Percentiles rank a stretch among this genome's conserved stretches.
Conservation (phyloP, 148 eudicot genomes). For the Rhododendron molle region DNA sequence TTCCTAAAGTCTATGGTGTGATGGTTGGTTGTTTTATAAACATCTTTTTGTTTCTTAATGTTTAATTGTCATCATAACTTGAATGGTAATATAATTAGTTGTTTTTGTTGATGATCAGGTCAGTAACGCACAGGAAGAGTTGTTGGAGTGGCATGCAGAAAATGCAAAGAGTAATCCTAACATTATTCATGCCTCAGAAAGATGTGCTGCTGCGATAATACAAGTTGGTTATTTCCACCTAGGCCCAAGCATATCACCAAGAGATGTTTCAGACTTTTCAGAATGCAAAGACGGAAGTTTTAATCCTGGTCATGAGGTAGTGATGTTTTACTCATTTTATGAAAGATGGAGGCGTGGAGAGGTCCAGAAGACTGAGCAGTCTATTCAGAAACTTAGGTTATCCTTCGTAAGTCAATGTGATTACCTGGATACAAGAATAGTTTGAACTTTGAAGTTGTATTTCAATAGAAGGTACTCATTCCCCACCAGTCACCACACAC, state of each 20-base stretch:
- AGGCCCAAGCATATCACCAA: not conserved
- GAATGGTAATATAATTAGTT: not conserved
- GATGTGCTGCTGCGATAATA: constrained; percentile 4
- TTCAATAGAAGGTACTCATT: not conserved
- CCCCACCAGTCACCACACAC: not conserved
- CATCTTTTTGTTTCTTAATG: not conserved
- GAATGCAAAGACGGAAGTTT: not conserved
- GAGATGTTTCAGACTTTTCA: not conserved
- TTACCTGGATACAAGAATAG: not conserved
- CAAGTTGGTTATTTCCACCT: not conserved
- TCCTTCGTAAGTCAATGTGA: constrained; percentile 35
- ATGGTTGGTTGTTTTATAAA: not conserved
- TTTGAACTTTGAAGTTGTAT: not conserved
- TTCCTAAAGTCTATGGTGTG: constrained; percentile 1
- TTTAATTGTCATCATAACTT: not conserved
- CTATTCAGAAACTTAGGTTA: constrained; percentile 28
- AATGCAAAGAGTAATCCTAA: not conserved
- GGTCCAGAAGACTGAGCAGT: constrained; percentile 1
- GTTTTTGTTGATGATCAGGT: constrained; percentile 5
- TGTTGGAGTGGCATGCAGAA: constrained; percentile 2
- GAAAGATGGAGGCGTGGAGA: not conserved
- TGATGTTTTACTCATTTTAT: not conserved
- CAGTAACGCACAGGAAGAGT: constrained; percentile 1
- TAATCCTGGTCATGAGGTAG: not conserved
- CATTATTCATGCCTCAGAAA: not conserved